These are phyloP conservation scores for Pseudogymnoascus sp. DNA, from an alignment of 2,329 filamentous ascomycete genomes.

Conservation along the genomic window DNA sequence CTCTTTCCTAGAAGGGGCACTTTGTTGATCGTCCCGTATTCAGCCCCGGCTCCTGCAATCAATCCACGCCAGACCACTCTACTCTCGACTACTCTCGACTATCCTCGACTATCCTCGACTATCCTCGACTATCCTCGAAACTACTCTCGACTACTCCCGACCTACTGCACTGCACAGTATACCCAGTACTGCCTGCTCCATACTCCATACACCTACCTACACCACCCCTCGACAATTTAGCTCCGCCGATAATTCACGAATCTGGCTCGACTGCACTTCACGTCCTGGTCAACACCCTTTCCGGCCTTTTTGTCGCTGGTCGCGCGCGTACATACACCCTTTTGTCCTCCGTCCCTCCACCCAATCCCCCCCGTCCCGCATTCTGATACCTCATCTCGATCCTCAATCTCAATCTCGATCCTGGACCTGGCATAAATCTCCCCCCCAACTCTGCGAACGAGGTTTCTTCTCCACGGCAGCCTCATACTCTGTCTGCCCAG, in stretches of 20 bases:
- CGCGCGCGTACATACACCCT: not conserved
- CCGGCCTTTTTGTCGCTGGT: not conserved
- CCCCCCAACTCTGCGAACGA: not conserved
- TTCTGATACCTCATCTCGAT: no score
- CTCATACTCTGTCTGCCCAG: not conserved
- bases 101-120: not conserved
- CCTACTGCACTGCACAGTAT: no score
- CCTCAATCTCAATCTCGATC: not conserved
- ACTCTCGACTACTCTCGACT: not conserved
- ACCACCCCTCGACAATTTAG: not conserved
- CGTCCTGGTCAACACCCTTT: not conserved
- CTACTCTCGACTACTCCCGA: not conserved
- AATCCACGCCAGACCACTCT: not conserved
- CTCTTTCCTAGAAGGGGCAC: not conserved
- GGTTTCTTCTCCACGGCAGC: not conserved
- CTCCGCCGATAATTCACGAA: not conserved
- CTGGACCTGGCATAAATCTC: not conserved
- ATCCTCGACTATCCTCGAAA: not conserved
- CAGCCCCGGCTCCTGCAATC: not conserved
- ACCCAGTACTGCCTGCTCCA: no score
- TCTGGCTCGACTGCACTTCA: not conserved
- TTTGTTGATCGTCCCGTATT: conserved; percentile 2
- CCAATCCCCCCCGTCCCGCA: not conserved
- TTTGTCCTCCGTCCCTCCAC: not conserved
- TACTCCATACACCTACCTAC: no score